A percentile compares a stretch with the other conserved stretches of the same genome.
These are phyloP conservation scores for Suillus decipiens DNA, from an alignment of 768 basidiomycete species.

Conservation along the genomic window DNA sequence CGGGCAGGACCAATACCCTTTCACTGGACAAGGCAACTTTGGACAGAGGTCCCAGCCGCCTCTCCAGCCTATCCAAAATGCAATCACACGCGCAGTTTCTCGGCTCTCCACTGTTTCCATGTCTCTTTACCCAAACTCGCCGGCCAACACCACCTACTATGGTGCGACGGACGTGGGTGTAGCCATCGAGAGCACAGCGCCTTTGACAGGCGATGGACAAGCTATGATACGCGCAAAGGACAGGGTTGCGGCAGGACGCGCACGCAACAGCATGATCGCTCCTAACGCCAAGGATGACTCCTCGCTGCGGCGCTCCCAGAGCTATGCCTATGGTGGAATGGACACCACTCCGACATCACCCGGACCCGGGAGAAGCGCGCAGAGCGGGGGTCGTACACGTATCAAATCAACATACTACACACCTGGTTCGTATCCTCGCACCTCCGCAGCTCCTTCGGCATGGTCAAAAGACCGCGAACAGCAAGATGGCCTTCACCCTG, in stretches of 20 bases:
- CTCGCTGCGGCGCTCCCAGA: constrained; percentile 33
- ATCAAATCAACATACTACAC: constrained; percentile 73
- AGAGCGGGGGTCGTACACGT: constrained; percentile 56
- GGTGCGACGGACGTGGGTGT: constrained; percentile 33
- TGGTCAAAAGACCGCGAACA: constrained; percentile 34
- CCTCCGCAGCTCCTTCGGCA: constrained; percentile 45
- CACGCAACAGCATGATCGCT: constrained; percentile 27
- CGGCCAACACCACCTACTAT: constrained; percentile 32
- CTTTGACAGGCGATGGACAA: constrained; percentile 45
- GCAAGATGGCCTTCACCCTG: constrained; percentile 33
- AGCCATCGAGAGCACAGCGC: constrained; percentile 36
- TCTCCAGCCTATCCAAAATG: constrained; percentile 43
- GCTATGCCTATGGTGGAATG: constrained; percentile 54
- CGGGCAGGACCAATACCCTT: constrained; percentile 24
- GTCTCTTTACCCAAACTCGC: constrained; percentile 50
- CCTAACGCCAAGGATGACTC: constrained; percentile 21
- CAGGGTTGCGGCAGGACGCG: constrained; percentile 23
- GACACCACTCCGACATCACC: constrained; percentile 45
- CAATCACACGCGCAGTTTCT: constrained; percentile 42
- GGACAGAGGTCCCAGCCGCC: constrained; percentile 29
- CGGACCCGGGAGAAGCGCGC: constrained; percentile 24
- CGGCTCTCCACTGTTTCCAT: constrained; percentile 44
- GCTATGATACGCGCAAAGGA: constrained; percentile 37
- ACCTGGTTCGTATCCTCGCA: constrained; percentile 53
- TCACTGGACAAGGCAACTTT: constrained; percentile 26